phyloP scores from a whole-genome alignment of 345 rosid genomes.

The Salix brachista region DNA sequence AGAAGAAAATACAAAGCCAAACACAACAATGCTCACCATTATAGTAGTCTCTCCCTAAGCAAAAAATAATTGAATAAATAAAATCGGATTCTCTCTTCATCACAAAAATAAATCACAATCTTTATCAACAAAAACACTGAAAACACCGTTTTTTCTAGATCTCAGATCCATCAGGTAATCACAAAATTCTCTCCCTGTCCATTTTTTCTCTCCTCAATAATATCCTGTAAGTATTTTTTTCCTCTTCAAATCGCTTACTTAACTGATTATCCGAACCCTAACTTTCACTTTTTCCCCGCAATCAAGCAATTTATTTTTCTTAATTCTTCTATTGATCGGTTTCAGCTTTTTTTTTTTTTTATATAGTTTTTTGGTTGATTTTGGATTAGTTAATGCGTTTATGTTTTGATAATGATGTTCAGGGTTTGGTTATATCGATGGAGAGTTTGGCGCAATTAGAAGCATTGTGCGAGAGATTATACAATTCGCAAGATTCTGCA shows the following conservation, averaged over 20 bases:
- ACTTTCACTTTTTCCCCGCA: neutral
- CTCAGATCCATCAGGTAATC: constrained; percentile 27
- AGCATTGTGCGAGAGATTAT: constrained; percentile 91
- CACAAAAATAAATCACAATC: no score
- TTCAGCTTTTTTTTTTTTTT: neutral
- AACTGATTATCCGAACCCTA: neutral
- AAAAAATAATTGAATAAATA: neutral
- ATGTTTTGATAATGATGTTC: neutral
- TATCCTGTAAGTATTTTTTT: neutral
- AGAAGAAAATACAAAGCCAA: neutral
- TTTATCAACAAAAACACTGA: constrained; percentile 10
- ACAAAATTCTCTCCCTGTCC: neutral
- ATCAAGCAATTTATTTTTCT: neutral
- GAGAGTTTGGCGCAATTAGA: constrained; percentile 97
- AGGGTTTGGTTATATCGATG: constrained; percentile 35
- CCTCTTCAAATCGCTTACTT: neutral
- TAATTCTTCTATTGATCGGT: neutral
- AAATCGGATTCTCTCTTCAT: constrained; percentile 1
- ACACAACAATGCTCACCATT: neutral
- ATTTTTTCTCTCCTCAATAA: neutral
- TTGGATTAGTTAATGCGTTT: neutral
- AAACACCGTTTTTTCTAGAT: constrained; percentile 15
- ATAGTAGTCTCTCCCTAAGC: neutral
- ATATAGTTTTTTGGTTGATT: neutral
- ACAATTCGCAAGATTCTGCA: constrained; percentile 87